These are phyloP conservation scores for Arthromyces matolae DNA, from an alignment of 768 basidiomycete genomes.

Conservation along the genomic window DNA sequence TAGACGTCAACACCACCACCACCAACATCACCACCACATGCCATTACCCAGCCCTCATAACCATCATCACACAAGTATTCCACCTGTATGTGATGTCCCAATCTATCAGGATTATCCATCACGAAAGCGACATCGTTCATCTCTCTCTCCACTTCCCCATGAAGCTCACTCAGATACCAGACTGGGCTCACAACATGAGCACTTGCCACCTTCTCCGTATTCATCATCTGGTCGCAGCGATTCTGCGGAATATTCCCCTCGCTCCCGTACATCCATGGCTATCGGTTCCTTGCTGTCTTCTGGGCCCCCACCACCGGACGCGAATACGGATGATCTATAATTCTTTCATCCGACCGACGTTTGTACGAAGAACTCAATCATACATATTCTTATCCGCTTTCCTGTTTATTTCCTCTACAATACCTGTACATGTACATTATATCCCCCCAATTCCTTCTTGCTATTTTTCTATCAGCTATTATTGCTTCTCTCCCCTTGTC, in stretches of 20 bases:
- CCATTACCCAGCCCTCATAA: constrained; percentile 31
- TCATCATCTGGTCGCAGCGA: constrained; percentile 64
- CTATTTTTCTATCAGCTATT: constrained; percentile 3
- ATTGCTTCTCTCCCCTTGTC: not conserved
- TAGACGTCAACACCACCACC: constrained; percentile 31
- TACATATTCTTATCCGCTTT: not conserved
- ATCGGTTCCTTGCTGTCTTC: constrained; percentile 69
- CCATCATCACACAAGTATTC: constrained; percentile 26
- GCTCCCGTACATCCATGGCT: constrained; percentile 72
- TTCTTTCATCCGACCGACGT: not conserved
- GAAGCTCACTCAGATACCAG: constrained; percentile 37
- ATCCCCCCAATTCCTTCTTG: constrained; percentile 3
- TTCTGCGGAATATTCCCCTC: constrained; percentile 66
- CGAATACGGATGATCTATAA: constrained; percentile 30
- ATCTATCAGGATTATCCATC: constrained; percentile 38
- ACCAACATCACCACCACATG: constrained; percentile 12
- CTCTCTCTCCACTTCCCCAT: constrained; percentile 50
- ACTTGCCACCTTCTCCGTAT: constrained; percentile 71
- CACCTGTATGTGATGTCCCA: constrained; percentile 31
- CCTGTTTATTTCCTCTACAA: constrained; percentile 11
- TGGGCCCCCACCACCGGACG: constrained; percentile 37
- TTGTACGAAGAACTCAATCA: not conserved
- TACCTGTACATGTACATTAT: constrained; percentile 14
- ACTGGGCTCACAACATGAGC: constrained; percentile 30
- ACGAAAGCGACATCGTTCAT: constrained; percentile 62